Conservation (phyloP, 257 asterid species). For the Euphrasia confusa region DNA sequence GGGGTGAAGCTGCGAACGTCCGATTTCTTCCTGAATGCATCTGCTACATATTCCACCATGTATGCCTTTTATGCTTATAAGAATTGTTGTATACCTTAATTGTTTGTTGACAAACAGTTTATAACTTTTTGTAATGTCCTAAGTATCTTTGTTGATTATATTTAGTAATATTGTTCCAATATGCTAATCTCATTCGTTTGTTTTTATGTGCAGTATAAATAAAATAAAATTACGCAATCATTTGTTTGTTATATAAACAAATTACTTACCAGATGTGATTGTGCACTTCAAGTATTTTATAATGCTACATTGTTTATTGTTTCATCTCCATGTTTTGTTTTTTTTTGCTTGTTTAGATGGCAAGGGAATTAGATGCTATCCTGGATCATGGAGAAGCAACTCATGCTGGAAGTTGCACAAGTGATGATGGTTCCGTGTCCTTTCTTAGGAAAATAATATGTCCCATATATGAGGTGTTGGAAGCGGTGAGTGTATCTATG, state of each 20-base stretch:
- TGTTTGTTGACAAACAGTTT: slow-evolving; percentile 13
- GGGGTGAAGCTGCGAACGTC: slow-evolving; percentile 99
- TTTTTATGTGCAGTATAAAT: slow-evolving; percentile 14
- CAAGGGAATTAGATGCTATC: slow-evolving; percentile 76
- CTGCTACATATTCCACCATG: slow-evolving; percentile 92
- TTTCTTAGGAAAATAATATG: slow-evolving; percentile 61
- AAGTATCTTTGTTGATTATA: neutral
- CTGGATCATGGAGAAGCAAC: slow-evolving; percentile 81
- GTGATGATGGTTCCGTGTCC: slow-evolving; percentile 56
- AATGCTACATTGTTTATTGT: slow-evolving; percentile 11
- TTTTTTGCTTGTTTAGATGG: slow-evolving; percentile 66
- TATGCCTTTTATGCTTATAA: slow-evolving; percentile 37
- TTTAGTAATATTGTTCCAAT: neutral
- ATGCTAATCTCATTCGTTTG: slow-evolving; percentile 8
- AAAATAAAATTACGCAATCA: neutral
- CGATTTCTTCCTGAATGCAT: slow-evolving; percentile 98
- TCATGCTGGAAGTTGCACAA: slow-evolving; percentile 53
- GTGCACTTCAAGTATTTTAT: slow-evolving; percentile 16
- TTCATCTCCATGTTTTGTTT: slow-evolving; percentile 16
- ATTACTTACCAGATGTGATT: neutral
- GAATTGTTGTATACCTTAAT: slow-evolving; percentile 4
- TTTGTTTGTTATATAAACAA: neutral
- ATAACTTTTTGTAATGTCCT: slow-evolving; percentile 4
- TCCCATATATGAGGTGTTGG: slow-evolving; percentile 61
- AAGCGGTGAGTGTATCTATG: slow-evolving; percentile 40